Evolutionary conservation across 495 filamentous ascomycete species (phyloP), one percentile per base, ranked within the genome.

Genomic region (Cenococcum geophilum): DNA sequence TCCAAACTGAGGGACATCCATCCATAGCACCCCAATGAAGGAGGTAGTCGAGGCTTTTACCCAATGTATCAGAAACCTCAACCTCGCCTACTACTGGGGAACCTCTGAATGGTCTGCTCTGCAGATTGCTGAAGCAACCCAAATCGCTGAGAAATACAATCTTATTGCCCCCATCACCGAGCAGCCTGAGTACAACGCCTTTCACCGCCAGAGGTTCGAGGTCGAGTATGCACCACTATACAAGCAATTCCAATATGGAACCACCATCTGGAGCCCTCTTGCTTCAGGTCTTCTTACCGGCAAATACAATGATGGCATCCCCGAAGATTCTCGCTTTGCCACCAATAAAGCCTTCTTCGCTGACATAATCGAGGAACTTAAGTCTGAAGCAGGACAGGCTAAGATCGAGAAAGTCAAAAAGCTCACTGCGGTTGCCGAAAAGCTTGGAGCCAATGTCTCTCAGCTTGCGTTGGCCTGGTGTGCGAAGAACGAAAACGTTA

Each of bases 121-220:
- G 20, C 80, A 84, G 72, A 83, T 84, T 68, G 74, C 74, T 62
- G 78, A 82, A 65, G 81, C 81, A 3, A 78, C 71, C 27, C 74
- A 77, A 27, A 76, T 82, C 63, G 78, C 81, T 40, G 80, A 83
- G 71, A 76, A 77, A 70, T 77, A 82, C 61, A 78, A 81, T 55
- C 76, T 85, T 54, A 79, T 81, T 58, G 80, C 78, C 0, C 80
- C 80, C 0, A 75, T 84, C 35, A 79, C 80, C 45, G 82, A 83
- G 64, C 79, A 83, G 71, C 80, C 82, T 8, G 76, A 81, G 40
- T 83, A 83, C 75, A 83, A 83, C 66, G 73, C 79, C 27, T 77
- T 82, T 63, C 75, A 79, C 70, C 75, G 81, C 49, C 67, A 81
- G 69, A 72, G 77, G 55, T 82, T 83, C 66, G 81, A 77, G 64